Evolutionary conservation across 495 filamentous ascomycete species (phyloP), one percentile per base, ranked within the genome.

Genomic region (Penicillium cataractarum): DNA sequence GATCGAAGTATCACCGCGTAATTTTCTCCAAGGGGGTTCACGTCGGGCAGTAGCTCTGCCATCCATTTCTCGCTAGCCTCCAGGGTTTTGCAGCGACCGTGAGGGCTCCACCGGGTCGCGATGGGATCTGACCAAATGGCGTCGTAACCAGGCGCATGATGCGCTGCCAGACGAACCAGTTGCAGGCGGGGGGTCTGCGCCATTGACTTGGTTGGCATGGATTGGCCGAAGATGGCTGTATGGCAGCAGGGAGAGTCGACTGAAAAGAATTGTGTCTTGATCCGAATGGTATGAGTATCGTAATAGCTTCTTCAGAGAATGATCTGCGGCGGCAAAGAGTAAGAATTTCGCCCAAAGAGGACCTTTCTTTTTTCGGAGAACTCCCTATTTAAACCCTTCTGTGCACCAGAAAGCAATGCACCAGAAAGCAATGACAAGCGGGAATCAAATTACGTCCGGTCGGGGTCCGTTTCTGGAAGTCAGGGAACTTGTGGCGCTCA

Each of bases 101-200:
- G 63, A 5, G 63, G 44, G 44, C 65, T 68, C 68, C 68, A 71
- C 55, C 57, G 60, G 3, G 68, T 68, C 21, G 68, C 60, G 27
- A 61, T 5, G 17, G 60, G 63, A 31, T 65, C 63, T n/a, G 65
- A 68, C 68, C 68, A 71, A 49, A 71, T 64, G 6, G 60, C 48
- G 19, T 67, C 56, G 48, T 64, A 68, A 0, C 65, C 68, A 3
- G 57, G 52, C 10, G 54, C 42, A 52, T 71, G 68, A 35, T 66
- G 59, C 7, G 56, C 37, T 24, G 51, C 62, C 4, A 70, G 39
- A 1, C 64, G 65, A 32, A 63, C 57, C 8, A 70, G 54, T 19
- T 65, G 31, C 5, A 70, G 42, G 10, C 67, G 54, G 17, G 61
- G 6, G 1, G 67, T 70, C 32, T 67, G 55, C 67, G 67, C 67